Base-by-base conservation (phyloP, 805 yeast genomes). In the Starmerella stigmatis region DNA sequence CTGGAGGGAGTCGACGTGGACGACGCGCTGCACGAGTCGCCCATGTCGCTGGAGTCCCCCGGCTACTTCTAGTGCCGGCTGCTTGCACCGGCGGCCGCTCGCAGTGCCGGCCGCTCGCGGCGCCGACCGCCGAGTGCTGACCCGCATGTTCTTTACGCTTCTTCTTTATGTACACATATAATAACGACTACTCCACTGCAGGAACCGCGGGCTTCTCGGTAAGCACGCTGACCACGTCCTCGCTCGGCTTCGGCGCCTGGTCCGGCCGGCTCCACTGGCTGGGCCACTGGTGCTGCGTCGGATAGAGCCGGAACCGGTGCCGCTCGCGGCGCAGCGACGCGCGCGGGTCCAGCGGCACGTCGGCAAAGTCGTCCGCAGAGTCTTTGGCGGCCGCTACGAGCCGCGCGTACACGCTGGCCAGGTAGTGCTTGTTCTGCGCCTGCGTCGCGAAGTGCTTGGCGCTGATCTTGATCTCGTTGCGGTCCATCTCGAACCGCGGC, bases 281-380 rank as follows among this genome's bases (percentile, higher is more conserved):
- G 13, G 97, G 96, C 69, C 84, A 86, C 44, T 64, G 55, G 46
- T 65, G 58, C 23, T 58, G 61, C 9, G 44, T 21, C 7, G 64
- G 65, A 43, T 61, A 61, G 23, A 65, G 61, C 50, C 67, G 60
- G 52, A 62, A 63, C 7, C 25, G 25, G 57, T 70, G 66, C 52
- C 67, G 64, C 49, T 60, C 60, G 20, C 48, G 48, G 25, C 42
- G 41, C 43, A 61, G 63, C 43, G 73, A 71, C 59, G 80, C 86
- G 62, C 94, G 77, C 21, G 70, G 76, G 62, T 88, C 94, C 40
- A 89, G 63, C 26, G 96, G 96, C 26, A 89, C 67, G 57, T 84
- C 94, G 34, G 71, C 70, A 55, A 84, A 83, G 48, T 73, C 73
- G 45, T 81, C 82, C 3, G 68, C 57, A 44, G 75, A 81, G 42